Conservation (phyloP, 306 rosid genomes). For the Hippophae tibetana region DNA sequence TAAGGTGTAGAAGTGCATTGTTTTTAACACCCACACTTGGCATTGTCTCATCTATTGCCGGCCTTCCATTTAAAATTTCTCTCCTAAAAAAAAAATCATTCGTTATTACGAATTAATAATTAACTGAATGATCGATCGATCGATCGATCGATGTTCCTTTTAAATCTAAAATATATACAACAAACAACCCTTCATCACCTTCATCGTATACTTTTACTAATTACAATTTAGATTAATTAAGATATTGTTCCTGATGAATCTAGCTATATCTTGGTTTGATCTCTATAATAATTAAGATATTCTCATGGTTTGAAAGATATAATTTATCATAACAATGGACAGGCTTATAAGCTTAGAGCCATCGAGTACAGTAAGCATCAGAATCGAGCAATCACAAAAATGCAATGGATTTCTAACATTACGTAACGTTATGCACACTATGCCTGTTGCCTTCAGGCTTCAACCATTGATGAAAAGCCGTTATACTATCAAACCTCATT, state of each 20-base stretch:
- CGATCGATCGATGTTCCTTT: no score
- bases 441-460: conserved; percentile 84
- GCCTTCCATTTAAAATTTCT: conserved; percentile 14
- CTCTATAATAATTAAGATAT: no score
- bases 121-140: no score
- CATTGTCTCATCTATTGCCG: conserved; percentile 41
- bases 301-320: no score
- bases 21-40: conserved; percentile 62
- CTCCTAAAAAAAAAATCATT: not conserved
- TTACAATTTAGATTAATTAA: no score
- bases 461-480: conserved; percentile 54
- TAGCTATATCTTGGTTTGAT: no score
- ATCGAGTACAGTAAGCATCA: conserved; percentile 47
- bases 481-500: conserved; percentile 54
- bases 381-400: conserved; percentile 48
- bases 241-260: no score
- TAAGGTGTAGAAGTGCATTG: conserved; percentile 44
- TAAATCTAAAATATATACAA: no score
- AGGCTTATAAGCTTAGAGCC: conserved; percentile 78
- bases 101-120: not conserved
- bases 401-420: conserved; percentile 49
- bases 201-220: no score
- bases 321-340: conserved; percentile 32
- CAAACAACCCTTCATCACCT: no score
- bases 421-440: conserved; percentile 81